Percentiles rank a stretch among this genome's conserved stretches.
These are phyloP conservation scores for Didymella segeticola DNA, from an alignment of 2,329 filamentous ascomycete species.

Conservation along the genomic window DNA sequence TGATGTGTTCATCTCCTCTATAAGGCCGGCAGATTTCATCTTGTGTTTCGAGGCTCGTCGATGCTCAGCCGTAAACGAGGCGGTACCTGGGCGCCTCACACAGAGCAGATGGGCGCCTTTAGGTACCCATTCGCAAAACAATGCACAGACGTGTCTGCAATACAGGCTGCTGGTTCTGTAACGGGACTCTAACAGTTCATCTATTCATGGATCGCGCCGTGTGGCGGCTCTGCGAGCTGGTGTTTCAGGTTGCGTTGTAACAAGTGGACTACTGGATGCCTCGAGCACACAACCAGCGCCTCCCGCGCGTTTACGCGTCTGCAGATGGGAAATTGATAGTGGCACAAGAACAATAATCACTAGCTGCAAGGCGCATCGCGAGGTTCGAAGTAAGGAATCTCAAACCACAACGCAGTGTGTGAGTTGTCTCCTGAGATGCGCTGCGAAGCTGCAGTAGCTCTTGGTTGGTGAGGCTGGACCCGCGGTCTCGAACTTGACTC, in stretches of 20 bases:
- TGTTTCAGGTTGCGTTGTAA: constrained; percentile 30
- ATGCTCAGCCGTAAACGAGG: too few relatives aligned
- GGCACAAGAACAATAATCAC: constrained; percentile 9
- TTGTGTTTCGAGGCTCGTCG: too few relatives aligned
- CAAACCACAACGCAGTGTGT: constrained; percentile 3
- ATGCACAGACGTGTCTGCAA: constrained; percentile 9
- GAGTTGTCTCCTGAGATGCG: constrained; percentile 21
- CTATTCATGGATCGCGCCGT: constrained; percentile 19
- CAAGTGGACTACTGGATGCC: constrained; percentile 17
- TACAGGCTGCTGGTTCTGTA: constrained; percentile 5
- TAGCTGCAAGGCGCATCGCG: constrained; percentile 11
- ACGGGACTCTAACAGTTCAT: constrained; percentile 5
- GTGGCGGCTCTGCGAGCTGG: constrained; percentile 24
- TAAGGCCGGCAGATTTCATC: not conserved
- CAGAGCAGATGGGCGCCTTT: not conserved
- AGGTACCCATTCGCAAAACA: not conserved
- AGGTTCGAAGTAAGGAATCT: constrained; percentile 8
- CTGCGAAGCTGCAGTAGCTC: constrained; percentile 8
- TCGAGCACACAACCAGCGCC: constrained; percentile 10
- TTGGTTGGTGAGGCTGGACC: constrained; percentile 22
- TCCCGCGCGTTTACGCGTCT: constrained; percentile 24
- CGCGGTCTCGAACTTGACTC: constrained; percentile 2
- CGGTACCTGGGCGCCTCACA: not conserved
- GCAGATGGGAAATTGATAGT: constrained; percentile 1
- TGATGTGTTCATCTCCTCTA: not conserved